phyloP scores from a whole-genome alignment of 2,329 filamentous ascomycete species.

The Beauveria caledonica region DNA sequence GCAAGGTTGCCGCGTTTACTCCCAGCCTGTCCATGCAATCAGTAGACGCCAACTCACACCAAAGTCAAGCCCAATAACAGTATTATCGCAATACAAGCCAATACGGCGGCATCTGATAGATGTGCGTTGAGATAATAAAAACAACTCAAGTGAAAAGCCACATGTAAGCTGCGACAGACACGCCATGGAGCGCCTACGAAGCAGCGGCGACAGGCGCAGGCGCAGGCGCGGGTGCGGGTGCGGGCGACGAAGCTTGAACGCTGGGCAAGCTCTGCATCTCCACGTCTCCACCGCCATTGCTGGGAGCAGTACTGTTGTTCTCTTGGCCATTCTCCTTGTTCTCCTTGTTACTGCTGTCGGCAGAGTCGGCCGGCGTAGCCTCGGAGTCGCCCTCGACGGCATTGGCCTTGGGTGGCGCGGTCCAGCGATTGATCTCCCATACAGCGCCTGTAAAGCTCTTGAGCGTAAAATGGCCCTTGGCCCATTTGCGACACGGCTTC shows the following conservation, averaged over 20 bases:
- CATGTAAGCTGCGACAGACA: background rate
- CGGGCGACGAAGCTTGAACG: conserved; percentile 43
- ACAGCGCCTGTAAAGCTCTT: conserved; percentile 87
- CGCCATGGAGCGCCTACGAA: conserved; percentile 21
- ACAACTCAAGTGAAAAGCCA: background rate
- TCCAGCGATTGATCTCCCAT: conserved; percentile 81
- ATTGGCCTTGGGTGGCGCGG: conserved; percentile 53
- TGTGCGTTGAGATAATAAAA: background rate
- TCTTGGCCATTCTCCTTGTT: conserved; percentile 52
- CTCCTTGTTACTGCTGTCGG: conserved; percentile 52
- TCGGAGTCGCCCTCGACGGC: conserved; percentile 37
- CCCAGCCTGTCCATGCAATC: background rate
- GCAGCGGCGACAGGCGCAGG: conserved; percentile 36
- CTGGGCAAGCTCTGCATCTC: conserved; percentile 48
- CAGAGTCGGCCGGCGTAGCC: conserved; percentile 38
- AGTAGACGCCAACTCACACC: background rate
- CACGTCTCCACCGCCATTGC: conserved; percentile 35
- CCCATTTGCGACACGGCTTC: conserved; percentile 88
- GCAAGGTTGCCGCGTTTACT: background rate
- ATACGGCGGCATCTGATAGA: background rate
- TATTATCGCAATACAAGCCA: background rate
- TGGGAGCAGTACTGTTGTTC: conserved; percentile 39
- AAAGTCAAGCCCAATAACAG: background rate
- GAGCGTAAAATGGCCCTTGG: conserved; percentile 69
- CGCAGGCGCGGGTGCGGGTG: conserved; percentile 27